Evolutionary conservation across 2,329 filamentous ascomycete genomes (phyloP), one percentile per base, ranked within the genome.

Genomic region (Myrmaecium sp.): DNA sequence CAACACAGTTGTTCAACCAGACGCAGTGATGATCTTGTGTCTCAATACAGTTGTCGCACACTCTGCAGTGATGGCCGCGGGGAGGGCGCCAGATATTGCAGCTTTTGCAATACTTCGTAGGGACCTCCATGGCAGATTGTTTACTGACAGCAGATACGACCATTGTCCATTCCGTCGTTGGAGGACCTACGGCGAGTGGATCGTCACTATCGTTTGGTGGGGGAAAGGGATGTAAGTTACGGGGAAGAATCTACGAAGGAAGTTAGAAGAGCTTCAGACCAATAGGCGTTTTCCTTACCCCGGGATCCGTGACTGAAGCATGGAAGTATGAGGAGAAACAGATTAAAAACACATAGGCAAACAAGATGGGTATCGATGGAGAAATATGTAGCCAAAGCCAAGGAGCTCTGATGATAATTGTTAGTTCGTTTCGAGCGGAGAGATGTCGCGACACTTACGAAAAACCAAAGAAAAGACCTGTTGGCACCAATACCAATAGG

Each of bases 1-100:
- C 89, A 26, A 98, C 77, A 42, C 89, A 98, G 51, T 98, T 98
- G 57, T 98, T 98, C 36, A 98, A 69, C 89, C 89, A 98, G 10
- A 95, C 84, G 44, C 89, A 98, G 54, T 98, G 89, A 46, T 98
- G 89, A 45, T 98, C 89, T 39, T 94, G 82, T 0, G 83, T 93
- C 52, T 98, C 89, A 33, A 98, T 70, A 49, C 89, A 98, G 51
- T 91, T 94, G 54, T 98, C 86, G 55, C 89, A 98, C 15, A 93
- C 67, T 30, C 89, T 79, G 54, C 89, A 98, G 55, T 98, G 89
- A 47, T 98, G 91, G 31, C 82, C 83, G 31, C 89, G 79, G 15
- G 86, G 84, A 18, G 89, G 89, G 2, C 89, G 78, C 89, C 89
- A 98, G 39, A 98, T 84, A 44, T 83, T 83, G 61, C 89, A 98